Conservation (phyloP, 495 filamentous ascomycete species). For the Hypoxylon trugodes region DNA sequence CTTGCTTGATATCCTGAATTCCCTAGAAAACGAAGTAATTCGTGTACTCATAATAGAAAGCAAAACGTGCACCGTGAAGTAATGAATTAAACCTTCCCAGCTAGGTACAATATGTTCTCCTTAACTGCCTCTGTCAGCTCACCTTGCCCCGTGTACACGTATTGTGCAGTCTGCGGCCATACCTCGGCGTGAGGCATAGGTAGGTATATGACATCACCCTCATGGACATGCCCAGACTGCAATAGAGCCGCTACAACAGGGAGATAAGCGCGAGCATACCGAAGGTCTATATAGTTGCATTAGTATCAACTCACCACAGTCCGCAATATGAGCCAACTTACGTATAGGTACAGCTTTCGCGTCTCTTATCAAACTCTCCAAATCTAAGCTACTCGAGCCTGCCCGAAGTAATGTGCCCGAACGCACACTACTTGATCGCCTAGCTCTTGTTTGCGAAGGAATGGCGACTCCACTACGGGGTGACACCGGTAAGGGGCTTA, state of each 20-base stretch:
- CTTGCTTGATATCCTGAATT: too few relatives aligned
- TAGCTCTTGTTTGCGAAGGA: constrained; percentile 1
- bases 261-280: constrained; percentile 57
- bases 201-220: constrained; percentile 62
- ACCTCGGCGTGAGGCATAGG: constrained; percentile 63
- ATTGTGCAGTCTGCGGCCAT: constrained; percentile 59
- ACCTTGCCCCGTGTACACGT: constrained; percentile 60
- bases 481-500: neutral
- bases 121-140: constrained; percentile 54
- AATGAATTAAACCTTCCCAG: constrained; percentile 51
- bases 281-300: constrained; percentile 49
- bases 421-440: constrained; percentile 29
- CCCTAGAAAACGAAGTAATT: too few relatives aligned
- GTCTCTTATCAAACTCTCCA: constrained; percentile 41
- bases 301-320: neutral
- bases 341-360: constrained; percentile 56
- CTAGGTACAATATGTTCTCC: constrained; percentile 63
- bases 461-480: constrained; percentile 7
- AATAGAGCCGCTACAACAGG: constrained; percentile 63
- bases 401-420: constrained; percentile 21
- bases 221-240: constrained; percentile 56
- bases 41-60: too few relatives aligned
- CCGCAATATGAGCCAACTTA: too few relatives aligned
- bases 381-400: constrained; percentile 1
- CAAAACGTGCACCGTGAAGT: neutral